Evolutionary conservation across 140 eudicot genomes (phyloP), one percentile per base, ranked within the genome.

Genomic region (Erigeron philadelphicus): DNA sequence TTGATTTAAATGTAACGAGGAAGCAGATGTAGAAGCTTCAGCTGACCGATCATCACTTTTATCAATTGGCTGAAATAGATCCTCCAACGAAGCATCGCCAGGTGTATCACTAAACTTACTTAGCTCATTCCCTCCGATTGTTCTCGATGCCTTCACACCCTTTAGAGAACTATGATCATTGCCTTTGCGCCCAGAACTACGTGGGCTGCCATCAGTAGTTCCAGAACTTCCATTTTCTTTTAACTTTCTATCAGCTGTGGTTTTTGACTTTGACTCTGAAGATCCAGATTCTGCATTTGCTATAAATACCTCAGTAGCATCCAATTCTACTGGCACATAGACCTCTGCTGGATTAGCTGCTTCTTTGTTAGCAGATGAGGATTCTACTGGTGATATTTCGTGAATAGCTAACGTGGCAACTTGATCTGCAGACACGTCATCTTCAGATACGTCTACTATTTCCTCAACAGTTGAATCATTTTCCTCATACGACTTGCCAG

Each of bases 61-160:
- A 75, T 84, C 87, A 59, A 84, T 63, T 11, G 96, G 96, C 52
- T 84, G 94, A 56, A 93, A 88, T 16, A 93, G 82, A 75, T 93
- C 98, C 66, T 93, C 98, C 82, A 89, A 78, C 40, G 90, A 88
- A 66, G 98, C 98, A 85, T 93, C 98, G 35, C 87, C 90, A 12
- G 98, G 98, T 61, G 95, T 74, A 73, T 93, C 98, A 85, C 96
- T 93, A 72, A 93, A 93, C 71, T 84, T 86, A 73, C 90, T 93
- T 8, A 93, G 88, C 81, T 87, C 98, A 59, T 85, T 86, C 63
- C 69, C 93, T 49, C 80, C 84, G 17, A 76, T 50, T 41, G 66
- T 53, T 59, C 58, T 67, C 78, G 77, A 71, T 71, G 77, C 76
- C 81, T 90, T 85, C 11, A 46, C 76, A 83, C 66, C 86, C 95